A percentile compares a stretch with the other conserved stretches of the same genome.
phyloP scores from a whole-genome alignment of 2,329 filamentous ascomycete genomes.

The Exophiala sideris region DNA sequence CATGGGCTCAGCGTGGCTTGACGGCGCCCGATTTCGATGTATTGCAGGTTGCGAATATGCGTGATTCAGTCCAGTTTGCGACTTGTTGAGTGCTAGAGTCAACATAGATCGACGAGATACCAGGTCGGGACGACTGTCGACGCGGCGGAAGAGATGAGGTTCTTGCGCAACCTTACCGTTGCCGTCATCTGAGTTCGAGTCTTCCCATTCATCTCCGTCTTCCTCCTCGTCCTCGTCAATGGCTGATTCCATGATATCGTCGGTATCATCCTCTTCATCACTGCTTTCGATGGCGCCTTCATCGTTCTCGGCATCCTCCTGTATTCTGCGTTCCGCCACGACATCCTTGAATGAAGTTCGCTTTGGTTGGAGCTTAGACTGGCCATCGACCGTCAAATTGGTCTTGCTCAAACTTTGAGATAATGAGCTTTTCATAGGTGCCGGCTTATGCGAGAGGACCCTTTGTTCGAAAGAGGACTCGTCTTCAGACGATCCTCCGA shows the following conservation, averaged over 20 bases:
- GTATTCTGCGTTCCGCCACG: constrained; percentile 64
- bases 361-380: constrained; percentile 56
- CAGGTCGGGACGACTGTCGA: constrained; percentile 82
- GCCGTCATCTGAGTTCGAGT: constrained; percentile 74
- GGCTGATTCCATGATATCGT: constrained; percentile 74
- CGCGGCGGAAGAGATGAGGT: constrained; percentile 77
- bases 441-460: constrained; percentile 48
- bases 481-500: constrained; percentile 83
- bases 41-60: constrained; percentile 42
- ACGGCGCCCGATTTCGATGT: constrained; percentile 58
- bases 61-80: constrained; percentile 13
- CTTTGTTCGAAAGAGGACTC: constrained; percentile 69
- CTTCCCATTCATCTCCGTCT: constrained; percentile 54
- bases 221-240: constrained; percentile 69
- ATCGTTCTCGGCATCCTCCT: constrained; percentile 51
- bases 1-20: constrained; percentile 50
- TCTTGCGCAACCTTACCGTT: constrained; percentile 78
- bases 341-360: constrained; percentile 78
- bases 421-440: constrained; percentile 32
- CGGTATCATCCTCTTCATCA: constrained; percentile 58
- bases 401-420: constrained; percentile 49
- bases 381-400: constrained; percentile 32
- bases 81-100: constrained; percentile 72
- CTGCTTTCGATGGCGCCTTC: constrained; percentile 60
- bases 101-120: constrained; percentile 84